A percentile compares a stretch with the other conserved stretches of the same genome.
These are phyloP conservation scores for Mollisiaceae sp. DNA, from an alignment of 2,329 filamentous ascomycete genomes.

Conservation along the genomic window DNA sequence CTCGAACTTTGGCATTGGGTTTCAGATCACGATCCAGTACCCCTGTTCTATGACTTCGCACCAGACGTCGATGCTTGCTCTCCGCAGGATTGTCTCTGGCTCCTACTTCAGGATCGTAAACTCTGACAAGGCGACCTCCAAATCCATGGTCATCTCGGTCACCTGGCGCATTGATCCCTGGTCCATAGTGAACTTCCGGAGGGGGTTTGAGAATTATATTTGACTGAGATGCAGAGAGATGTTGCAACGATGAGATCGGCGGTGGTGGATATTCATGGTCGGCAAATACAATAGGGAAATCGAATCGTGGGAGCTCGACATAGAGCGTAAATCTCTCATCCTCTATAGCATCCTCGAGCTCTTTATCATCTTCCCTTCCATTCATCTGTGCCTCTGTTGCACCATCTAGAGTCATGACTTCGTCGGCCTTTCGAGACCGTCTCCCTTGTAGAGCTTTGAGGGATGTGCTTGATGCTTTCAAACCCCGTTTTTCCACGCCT, in stretches of 20 bases:
- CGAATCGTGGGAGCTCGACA: conserved; percentile 90
- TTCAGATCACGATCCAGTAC: conserved; percentile 94
- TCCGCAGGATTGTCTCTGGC: conserved; percentile 92
- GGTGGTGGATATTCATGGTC: conserved; percentile 91
- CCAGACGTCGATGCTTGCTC: conserved; percentile 89
- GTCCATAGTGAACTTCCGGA: conserved; percentile 87
- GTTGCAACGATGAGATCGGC: conserved; percentile 76
- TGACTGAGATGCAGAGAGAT: conserved; percentile 66
- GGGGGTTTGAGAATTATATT: conserved; percentile 78
- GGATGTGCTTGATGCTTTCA: conserved; percentile 67
- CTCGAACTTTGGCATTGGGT: conserved; percentile 92
- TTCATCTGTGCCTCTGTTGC: conserved; percentile 36
- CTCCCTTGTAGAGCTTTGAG: conserved; percentile 62
- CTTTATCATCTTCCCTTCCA: conserved; percentile 48
- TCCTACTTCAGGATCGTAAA: conserved; percentile 93
- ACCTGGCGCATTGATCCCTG: conserved; percentile 78
- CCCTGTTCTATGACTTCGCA: conserved; percentile 89
- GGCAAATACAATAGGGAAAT: conserved; percentile 93
- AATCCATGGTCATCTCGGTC: conserved; percentile 52
- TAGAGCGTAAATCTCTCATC: conserved; percentile 80
- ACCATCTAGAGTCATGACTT: conserved; percentile 43
- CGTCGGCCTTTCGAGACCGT: conserved; percentile 42
- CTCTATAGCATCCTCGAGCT: conserved; percentile 39
- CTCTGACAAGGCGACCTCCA: conserved; percentile 72
- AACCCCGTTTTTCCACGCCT: conserved; percentile 78